Evolutionary conservation across 768 basidiomycete genomes (phyloP), one percentile per base, ranked within the genome.

Genomic region (Hericium rajendrae): DNA sequence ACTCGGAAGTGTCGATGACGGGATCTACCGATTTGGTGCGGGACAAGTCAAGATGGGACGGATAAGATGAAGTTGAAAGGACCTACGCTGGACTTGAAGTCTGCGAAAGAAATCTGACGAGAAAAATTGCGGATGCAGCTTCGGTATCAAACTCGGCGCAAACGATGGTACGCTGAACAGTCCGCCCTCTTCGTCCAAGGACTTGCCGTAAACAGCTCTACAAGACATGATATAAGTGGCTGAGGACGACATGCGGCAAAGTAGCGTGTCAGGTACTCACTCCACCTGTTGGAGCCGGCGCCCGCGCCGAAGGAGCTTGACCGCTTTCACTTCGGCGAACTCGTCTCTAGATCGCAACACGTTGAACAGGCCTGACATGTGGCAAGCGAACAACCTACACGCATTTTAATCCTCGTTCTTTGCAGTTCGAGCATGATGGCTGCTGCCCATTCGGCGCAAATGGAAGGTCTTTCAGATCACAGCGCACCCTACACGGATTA

Each of bases 351-450:
- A 32, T 32, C 32, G 32, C 63, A 28, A 22, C 28, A 49, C 28
- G 10, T 37, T 28, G 43, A 60, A 66, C 49, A 63, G 51, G 54
- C 40, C 28, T 18, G 15, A 51, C 38, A 41, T 26, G 41, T 6
- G 41, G n/a, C 38, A n/a, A 48, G n/a, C 16, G 18, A 39, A 38
- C 49, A 16, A 81, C 91, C 64, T 76, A 93, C 91, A 95, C 86
- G 88, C 94, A 95, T 79, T 91, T 90, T 39, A 93, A 79, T 22
- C 84, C 85, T 48, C 94, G 86, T 69, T 94, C 91, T 64, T 77
- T 83, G 71, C 94, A 97, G 68, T 95, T 95, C 8, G 91, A 88
- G 70, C 94, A 97, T 9, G 82, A 78, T 2, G 76, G 72, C 18
- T 66, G 73, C 16, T 71, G 74, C 4, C 65, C 57, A 38, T 62